Percentiles rank a stretch among this genome's conserved stretches.
Evolutionary conservation across 148 eudicot species (phyloP).

Genomic region (Rhododendron kiyosumense): DNA sequence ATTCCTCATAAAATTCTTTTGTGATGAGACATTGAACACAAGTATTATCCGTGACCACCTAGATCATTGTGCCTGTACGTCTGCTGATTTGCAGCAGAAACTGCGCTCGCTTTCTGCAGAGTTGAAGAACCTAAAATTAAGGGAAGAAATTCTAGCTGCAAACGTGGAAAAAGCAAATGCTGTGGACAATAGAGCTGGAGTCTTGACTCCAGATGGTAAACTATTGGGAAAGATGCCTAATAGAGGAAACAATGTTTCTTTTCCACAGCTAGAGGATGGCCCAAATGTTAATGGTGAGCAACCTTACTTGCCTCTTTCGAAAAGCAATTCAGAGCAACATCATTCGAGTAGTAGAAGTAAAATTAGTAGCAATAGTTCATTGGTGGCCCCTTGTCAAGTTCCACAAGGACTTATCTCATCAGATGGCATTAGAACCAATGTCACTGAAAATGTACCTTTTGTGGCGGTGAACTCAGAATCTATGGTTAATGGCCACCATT

Average conservation of each 20-base stretch:
- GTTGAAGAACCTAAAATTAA: slow-evolving; percentile 27
- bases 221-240: slow-evolving; percentile 10
- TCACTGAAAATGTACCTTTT: neutral
- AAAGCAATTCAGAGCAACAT: slow-evolving; percentile 14
- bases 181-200: slow-evolving; percentile 16
- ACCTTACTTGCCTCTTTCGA: slow-evolving; percentile 15
- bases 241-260: slow-evolving; percentile 3
- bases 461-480: slow-evolving; percentile 2
- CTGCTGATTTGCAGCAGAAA: slow-evolving; percentile 46
- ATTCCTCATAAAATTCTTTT: slow-evolving; percentile 42
- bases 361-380: neutral
- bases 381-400: slow-evolving; percentile 1
- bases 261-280: slow-evolving; percentile 7
- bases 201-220: slow-evolving; percentile 20
- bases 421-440: neutral
- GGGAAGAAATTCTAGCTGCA: slow-evolving; percentile 35
- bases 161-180: slow-evolving; percentile 16
- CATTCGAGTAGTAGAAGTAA: neutral
- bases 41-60: slow-evolving; percentile 41
- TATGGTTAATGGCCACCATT: slow-evolving; percentile 5
- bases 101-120: slow-evolving; percentile 34
- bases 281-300: slow-evolving; percentile 9
- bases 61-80: slow-evolving; percentile 30
- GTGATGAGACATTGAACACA: slow-evolving; percentile 40
- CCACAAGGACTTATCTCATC: slow-evolving; percentile 6